Conservation (phyloP, 2,329 filamentous ascomycete species). For the Hymenoscyphus fructigenus region DNA sequence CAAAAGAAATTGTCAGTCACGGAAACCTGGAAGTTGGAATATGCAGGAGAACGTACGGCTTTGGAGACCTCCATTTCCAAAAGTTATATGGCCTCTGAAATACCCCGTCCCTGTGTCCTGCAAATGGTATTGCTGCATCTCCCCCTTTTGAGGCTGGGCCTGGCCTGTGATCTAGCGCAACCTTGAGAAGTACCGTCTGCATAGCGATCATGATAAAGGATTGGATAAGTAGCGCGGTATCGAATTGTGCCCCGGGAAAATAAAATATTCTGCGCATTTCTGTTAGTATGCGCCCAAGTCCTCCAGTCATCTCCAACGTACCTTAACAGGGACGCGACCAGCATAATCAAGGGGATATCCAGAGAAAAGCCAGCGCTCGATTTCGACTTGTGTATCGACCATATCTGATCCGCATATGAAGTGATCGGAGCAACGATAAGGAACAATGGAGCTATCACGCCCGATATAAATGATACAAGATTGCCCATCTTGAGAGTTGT, state of each 20-base stretch:
- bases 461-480: conserved; percentile 43
- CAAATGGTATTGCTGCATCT: conserved; percentile 62
- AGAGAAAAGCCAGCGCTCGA: conserved; percentile 69
- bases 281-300: background rate
- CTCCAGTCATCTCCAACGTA: conserved; percentile 35
- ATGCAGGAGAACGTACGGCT: conserved; percentile 49
- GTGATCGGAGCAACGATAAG: conserved; percentile 62
- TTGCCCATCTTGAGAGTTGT: conserved; percentile 30
- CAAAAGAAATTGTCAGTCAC: too few species aligned
- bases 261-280: conserved; percentile 59
- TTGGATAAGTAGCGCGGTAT: conserved; percentile 62
- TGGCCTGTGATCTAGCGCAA: conserved; percentile 67
- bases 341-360: conserved; percentile 72
- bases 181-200: conserved; percentile 63
- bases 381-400: conserved; percentile 62
- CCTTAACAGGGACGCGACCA: conserved; percentile 66
- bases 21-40: background rate
- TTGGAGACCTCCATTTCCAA: conserved; percentile 76
- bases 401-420: conserved; percentile 64
- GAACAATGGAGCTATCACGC: conserved; percentile 61
- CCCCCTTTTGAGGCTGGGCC: conserved; percentile 58
- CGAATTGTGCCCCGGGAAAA: conserved; percentile 66
- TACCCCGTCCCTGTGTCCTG: conserved; percentile 38
- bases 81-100: conserved; percentile 68
- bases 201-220: conserved; percentile 65